Evolutionary conservation across 345 rosid genomes (phyloP).

Genomic region (Conringia planisiliqua): DNA sequence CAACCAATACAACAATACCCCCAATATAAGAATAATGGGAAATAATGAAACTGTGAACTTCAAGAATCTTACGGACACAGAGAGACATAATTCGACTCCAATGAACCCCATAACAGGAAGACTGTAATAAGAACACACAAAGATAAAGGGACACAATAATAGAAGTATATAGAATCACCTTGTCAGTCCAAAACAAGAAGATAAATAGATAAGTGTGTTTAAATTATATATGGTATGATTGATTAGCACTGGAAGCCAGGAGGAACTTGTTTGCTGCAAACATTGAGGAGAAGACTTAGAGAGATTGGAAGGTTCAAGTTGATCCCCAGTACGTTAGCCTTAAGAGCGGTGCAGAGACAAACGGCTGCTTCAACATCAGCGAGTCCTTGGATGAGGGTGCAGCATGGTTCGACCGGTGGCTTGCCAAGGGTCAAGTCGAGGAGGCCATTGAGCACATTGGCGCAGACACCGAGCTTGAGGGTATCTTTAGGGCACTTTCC

Average conservation of each 20-base stretch:
- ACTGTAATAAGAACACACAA: neutral
- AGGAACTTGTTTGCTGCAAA: slow-evolving; percentile 44
- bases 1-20: slow-evolving; percentile 27
- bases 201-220: slow-evolving; percentile 25
- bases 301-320: slow-evolving; percentile 49
- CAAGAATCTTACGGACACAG: slow-evolving; percentile 8
- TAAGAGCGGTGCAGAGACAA: slow-evolving; percentile 57
- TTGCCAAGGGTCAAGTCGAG: slow-evolving; percentile 46
- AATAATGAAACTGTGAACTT: slow-evolving; percentile 22
- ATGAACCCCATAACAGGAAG: neutral
- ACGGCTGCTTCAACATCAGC: slow-evolving; percentile 53
- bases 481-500: slow-evolving; percentile 47
- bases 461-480: slow-evolving; percentile 53
- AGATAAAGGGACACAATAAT: slow-evolving; percentile 10
- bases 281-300: slow-evolving; percentile 51
- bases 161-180: slow-evolving; percentile 21
- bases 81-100: slow-evolving; percentile 10
- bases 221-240: slow-evolving; percentile 7
- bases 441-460: slow-evolving; percentile 44
- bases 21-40: slow-evolving; percentile 6
- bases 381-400: slow-evolving; percentile 46
- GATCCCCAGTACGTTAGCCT: slow-evolving; percentile 50
- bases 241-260: slow-evolving; percentile 41
- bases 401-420: slow-evolving; percentile 52
- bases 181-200: slow-evolving; percentile 25